Evolutionary conservation across 2,329 filamentous ascomycete species (phyloP).

Genomic region (Dactylonectria macrodidyma): DNA sequence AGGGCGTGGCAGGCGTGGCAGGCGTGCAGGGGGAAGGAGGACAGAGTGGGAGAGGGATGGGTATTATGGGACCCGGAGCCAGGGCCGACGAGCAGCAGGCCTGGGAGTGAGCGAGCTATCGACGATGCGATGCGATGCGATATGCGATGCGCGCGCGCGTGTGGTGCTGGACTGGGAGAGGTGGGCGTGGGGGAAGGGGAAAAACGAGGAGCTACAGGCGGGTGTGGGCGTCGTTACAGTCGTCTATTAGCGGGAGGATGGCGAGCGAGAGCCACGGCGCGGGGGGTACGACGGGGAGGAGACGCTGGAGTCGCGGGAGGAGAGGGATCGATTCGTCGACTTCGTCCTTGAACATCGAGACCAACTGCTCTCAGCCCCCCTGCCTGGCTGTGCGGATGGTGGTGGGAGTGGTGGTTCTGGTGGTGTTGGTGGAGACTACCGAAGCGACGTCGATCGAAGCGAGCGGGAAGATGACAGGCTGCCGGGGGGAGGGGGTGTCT

Average conservation of each 20-base stretch:
- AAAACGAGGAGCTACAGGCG: constrained; percentile 4
- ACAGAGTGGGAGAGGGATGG: constrained; percentile 36
- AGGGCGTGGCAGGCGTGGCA: constrained; percentile 41
- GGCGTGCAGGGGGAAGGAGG: constrained; percentile 32
- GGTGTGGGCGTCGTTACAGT: neutral
- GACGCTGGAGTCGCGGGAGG: constrained; percentile 35
- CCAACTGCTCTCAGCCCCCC: constrained; percentile 44
- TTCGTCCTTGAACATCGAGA: constrained; percentile 40
- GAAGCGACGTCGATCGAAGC: constrained; percentile 35
- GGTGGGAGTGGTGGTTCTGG: constrained; percentile 46
- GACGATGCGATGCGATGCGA: constrained; percentile 43
- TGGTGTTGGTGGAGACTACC: constrained; percentile 34
- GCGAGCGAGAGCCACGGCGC: constrained; percentile 1
- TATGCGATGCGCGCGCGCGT: constrained; percentile 27
- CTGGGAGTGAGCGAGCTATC: constrained; percentile 32
- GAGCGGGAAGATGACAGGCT: constrained; percentile 32
- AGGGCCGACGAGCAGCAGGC: constrained; percentile 41
- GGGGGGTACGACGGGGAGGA: constrained; percentile 11
- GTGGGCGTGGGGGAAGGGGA: constrained; percentile 30
- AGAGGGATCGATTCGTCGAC: constrained; percentile 35
- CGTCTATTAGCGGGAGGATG: neutral
- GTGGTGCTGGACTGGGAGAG: constrained; percentile 31
- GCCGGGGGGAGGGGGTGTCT: constrained; percentile 13
- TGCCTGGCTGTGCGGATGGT: constrained; percentile 44
- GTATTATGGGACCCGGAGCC: constrained; percentile 40